A percentile compares a stretch with the other conserved stretches of the same genome.
These are phyloP conservation scores for Malassezia psittaci DNA, from an alignment of 1,284 basidiomycete species.

Conservation along the genomic window DNA sequence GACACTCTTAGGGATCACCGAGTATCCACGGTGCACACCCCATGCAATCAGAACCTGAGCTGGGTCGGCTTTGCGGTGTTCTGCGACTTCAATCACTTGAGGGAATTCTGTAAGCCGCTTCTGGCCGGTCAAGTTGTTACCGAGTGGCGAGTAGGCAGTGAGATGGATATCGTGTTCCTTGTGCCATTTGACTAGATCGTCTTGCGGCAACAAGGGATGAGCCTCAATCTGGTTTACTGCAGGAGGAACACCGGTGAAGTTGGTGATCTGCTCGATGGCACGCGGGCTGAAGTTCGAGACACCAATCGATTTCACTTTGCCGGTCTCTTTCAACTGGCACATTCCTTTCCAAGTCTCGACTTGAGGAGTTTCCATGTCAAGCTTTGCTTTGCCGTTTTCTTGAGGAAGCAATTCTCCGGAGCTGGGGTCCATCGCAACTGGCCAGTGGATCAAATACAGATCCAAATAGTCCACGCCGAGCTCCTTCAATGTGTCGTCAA, in stretches of 20 bases:
- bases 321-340: constrained; percentile 54
- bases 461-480: constrained; percentile 49
- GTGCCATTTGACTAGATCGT: constrained; percentile 36
- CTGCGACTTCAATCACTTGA: constrained; percentile 44
- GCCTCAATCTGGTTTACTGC: constrained; percentile 73
- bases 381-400: constrained; percentile 51
- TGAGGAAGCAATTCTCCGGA: constrained; percentile 52
- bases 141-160: constrained; percentile 50
- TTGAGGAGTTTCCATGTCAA: constrained; percentile 58
- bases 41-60: constrained; percentile 49
- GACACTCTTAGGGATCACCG: constrained; percentile 49
- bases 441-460: constrained; percentile 71
- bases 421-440: constrained; percentile 51
- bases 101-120: constrained; percentile 41
- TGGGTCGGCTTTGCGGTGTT: constrained; percentile 42
- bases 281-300: constrained; percentile 71
- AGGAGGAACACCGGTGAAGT: constrained; percentile 66
- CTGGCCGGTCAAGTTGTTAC: constrained; percentile 42
- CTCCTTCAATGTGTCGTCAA: constrained; percentile 49
- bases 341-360: constrained; percentile 73
- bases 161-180: constrained; percentile 42
- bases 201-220: constrained; percentile 56
- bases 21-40: constrained; percentile 47
- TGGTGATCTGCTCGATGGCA: constrained; percentile 61
- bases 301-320: constrained; percentile 48